These are phyloP conservation scores for Jasminum sambac DNA, from an alignment of 257 asterid genomes.

Conservation along the genomic window DNA sequence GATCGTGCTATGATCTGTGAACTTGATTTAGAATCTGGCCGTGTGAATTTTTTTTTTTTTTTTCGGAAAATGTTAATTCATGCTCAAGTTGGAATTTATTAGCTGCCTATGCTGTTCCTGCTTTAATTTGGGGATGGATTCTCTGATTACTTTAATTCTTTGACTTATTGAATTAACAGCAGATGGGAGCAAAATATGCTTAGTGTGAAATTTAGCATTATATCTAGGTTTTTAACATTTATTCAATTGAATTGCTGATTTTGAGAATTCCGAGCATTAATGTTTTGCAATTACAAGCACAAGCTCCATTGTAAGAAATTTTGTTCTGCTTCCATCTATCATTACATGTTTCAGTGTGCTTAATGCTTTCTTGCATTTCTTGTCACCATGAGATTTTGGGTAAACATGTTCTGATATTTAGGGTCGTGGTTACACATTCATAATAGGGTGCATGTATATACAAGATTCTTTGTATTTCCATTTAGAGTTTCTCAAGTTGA, in stretches of 20 bases:
- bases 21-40: slow-evolving; percentile 17
- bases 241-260: neutral
- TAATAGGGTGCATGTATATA: neutral
- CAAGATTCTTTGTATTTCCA: neutral
- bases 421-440: neutral
- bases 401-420: too few relatives aligned
- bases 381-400: neutral
- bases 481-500: too few relatives aligned
- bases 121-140: slow-evolving; percentile 18
- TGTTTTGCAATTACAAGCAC: neutral
- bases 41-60: neutral
- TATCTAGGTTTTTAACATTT: neutral
- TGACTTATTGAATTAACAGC: neutral
- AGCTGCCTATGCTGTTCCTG: neutral
- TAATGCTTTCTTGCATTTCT: neutral
- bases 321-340: neutral
- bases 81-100: slow-evolving; percentile 2
- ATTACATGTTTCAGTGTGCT: neutral
- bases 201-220: neutral
- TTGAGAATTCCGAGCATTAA: neutral
- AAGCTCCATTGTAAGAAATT: neutral
- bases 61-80: neutral
- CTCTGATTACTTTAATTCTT: neutral
- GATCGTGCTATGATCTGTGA: neutral
- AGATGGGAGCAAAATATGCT: slow-evolving; percentile 3